Base-by-base conservation (phyloP, 1,284 basidiomycete genomes). In the Austropuccinia psidii region DNA sequence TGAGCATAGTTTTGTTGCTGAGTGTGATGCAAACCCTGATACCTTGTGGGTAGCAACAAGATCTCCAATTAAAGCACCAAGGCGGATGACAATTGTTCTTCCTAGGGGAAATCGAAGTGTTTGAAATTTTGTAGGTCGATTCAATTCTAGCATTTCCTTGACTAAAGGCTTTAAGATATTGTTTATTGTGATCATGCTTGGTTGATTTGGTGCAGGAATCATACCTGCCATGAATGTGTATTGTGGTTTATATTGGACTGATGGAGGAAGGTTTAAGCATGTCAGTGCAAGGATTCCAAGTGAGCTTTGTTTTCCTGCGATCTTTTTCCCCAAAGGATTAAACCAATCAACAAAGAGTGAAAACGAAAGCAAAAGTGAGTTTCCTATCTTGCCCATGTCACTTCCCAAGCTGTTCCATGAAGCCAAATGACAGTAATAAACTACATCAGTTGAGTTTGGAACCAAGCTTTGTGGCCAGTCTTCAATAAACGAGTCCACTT, bases 1-100 rank as follows among this genome's bases (percentile, higher is more conserved):
- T 2, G 35, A 62, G 29, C 33, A 62, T 11, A 43, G 29, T 9
- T 15, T 11, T 43, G 31, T 37, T 8, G 8, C 60, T 39, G 60
- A 62, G 24, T 62, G 60, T 7, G 60, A 62, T 21, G 39, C n/a
- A 24, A 62, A 62, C 9, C 60, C 60, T n/a, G 33, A 31, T 4
- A 62, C 37, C 37, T 62, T 62, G 60, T 62, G 60, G n/a, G 33
- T 62, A 11, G 60, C 60, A 43, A 62, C 60, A 9, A 62, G n/a
- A 43, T 62, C 60, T 7, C 60, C 60, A 62, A 39, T 37, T 24
- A 62, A 24, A 35, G 6, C 35, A 39, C 7, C 33, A 17, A 62
- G n/a, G 11, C 37, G 17, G 37, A 41, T 37, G 11, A 17, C 43
- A n/a, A 62, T 27, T 21, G 11, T 62, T 19, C 39, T 8, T 9